These are phyloP conservation scores for Populus simonii DNA, from an alignment of 345 rosid species.

Conservation along the genomic window DNA sequence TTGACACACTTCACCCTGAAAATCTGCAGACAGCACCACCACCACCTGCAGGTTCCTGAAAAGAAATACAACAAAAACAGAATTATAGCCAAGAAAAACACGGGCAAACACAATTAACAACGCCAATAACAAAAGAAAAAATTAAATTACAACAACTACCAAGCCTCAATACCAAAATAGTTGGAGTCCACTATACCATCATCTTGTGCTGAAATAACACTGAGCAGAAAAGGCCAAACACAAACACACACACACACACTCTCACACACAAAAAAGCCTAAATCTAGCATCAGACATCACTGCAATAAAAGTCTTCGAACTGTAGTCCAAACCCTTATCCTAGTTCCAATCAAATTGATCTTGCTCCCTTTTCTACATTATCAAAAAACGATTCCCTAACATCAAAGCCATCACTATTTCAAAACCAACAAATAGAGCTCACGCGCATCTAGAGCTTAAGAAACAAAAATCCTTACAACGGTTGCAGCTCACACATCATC, in stretches of 20 bases:
- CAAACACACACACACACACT: background rate
- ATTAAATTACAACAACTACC: background rate
- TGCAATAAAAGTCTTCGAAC: background rate
- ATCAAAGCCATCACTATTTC: no score
- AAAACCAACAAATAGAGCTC: no score
- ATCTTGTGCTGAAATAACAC: background rate
- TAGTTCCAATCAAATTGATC: background rate
- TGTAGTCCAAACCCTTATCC: background rate
- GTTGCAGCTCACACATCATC: background rate
- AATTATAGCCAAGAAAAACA: background rate
- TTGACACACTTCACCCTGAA: constrained; percentile 49
- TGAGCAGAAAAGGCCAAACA: background rate
- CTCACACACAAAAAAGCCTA: background rate
- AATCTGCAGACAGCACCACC: constrained; percentile 42
- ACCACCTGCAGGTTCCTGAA: constrained; percentile 48
- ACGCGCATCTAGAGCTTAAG: background rate
- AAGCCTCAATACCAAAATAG: background rate
- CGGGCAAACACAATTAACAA: background rate
- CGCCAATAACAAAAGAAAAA: background rate
- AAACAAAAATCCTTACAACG: background rate
- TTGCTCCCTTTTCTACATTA: background rate
- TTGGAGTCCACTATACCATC: background rate
- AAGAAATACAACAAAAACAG: background rate
- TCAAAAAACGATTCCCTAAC: no score
- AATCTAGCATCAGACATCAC: background rate